A percentile compares a stretch with the other conserved stretches of the same genome.
These are phyloP conservation scores for Suillus ampliporus DNA, from an alignment of 768 basidiomycete species.

Conservation along the genomic window DNA sequence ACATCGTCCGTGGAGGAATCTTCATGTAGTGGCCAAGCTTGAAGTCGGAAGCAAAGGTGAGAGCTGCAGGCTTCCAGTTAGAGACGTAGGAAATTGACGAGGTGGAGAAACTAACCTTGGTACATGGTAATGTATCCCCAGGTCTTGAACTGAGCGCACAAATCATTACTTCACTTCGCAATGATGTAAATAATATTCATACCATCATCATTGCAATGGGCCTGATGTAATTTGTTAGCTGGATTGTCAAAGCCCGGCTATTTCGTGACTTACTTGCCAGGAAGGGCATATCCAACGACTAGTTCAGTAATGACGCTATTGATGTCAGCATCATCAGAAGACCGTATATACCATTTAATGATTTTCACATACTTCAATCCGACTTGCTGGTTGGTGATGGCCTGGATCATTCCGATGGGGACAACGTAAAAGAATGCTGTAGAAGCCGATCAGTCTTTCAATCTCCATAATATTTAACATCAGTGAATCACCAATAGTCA, in stretches of 20 bases:
- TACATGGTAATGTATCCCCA: constrained; percentile 72
- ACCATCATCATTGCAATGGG: constrained; percentile 80
- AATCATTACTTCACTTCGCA: constrained; percentile 19
- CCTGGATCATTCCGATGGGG: constrained; percentile 48
- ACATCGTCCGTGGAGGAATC: constrained; percentile 38
- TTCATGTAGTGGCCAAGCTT: constrained; percentile 38
- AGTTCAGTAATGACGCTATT: constrained; percentile 69
- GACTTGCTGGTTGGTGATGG: constrained; percentile 77
- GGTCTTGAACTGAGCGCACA: constrained; percentile 56
- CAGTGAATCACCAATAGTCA: constrained; percentile 20
- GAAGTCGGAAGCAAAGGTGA: constrained; percentile 42
- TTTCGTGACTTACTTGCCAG: constrained; percentile 44
- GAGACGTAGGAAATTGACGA: constrained; percentile 53
- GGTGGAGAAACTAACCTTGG: constrained; percentile 44
- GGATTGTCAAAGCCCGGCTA: not conserved
- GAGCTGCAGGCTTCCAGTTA: constrained; percentile 49
- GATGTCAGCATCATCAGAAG: not conserved
- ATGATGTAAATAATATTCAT: not conserved
- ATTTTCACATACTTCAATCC: constrained; percentile 45
- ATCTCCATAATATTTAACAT: not conserved
- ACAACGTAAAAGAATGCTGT: constrained; percentile 38
- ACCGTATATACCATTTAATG: constrained; percentile 18
- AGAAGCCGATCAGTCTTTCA: not conserved
- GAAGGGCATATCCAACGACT: constrained; percentile 60
- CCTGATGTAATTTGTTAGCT: constrained; percentile 18